These are phyloP conservation scores for Ophiocordyceps camponoti-rufipedis DNA, from an alignment of 2,329 filamentous ascomycete species.

Conservation along the genomic window DNA sequence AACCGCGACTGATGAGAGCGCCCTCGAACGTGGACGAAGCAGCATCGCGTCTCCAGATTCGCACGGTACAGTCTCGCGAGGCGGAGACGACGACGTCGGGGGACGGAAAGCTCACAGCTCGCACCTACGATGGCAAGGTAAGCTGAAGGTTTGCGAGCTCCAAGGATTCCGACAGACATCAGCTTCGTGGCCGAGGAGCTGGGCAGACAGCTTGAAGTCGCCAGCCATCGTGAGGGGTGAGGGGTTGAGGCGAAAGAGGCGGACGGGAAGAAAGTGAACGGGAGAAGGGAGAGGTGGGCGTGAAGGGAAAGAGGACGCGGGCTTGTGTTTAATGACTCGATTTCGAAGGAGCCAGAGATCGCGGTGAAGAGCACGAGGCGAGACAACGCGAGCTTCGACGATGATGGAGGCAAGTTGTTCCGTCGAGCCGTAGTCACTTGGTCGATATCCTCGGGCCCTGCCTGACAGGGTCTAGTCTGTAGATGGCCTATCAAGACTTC, in stretches of 20 bases:
- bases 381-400: neutral
- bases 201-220: constrained; percentile 86
- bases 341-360: neutral
- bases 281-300: neutral
- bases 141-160: neutral
- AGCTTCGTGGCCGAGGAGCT: constrained; percentile 74
- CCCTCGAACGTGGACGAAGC: constrained; percentile 56
- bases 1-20: constrained; percentile 60
- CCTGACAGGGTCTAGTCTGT: neutral
- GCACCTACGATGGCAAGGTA: constrained; percentile 43
- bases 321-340: neutral
- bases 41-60: constrained; percentile 59
- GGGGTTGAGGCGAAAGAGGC: neutral
- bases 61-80: constrained; percentile 80
- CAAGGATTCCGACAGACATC: constrained; percentile 39
- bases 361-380: neutral
- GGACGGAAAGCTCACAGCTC: constrained; percentile 62
- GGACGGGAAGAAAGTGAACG: neutral
- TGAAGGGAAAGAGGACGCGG: neutral
- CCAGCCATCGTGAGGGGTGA: constrained; percentile 38
- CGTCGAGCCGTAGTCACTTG: neutral
- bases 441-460: neutral
- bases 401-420: neutral
- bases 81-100: constrained; percentile 61
- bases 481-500: neutral